These are phyloP conservation scores for Pleoardoris graminearum DNA, from an alignment of 2,329 filamentous ascomycete species.

Conservation along the genomic window DNA sequence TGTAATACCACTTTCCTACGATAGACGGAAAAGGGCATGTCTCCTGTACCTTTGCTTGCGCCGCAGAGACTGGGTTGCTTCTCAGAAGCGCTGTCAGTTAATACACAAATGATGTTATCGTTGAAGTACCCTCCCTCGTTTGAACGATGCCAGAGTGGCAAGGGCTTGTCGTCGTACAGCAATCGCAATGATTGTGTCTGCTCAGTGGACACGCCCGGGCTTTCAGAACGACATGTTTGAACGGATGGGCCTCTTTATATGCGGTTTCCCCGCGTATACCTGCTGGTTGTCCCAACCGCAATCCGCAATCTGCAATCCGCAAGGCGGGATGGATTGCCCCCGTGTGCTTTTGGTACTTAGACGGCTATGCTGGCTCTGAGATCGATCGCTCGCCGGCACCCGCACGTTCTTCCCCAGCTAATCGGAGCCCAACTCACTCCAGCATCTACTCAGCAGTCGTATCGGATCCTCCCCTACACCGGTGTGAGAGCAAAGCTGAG, in stretches of 20 bases:
- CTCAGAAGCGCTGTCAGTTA: too few relatives aligned
- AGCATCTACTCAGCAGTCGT: not conserved
- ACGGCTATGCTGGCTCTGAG: not conserved
- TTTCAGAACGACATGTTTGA: too few relatives aligned
- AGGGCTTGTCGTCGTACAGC: conserved; percentile 18
- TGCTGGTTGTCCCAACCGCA: not conserved
- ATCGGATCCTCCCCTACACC: not conserved
- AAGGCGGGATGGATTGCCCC: not conserved
- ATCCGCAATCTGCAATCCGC: not conserved
- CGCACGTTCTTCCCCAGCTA: not conserved
- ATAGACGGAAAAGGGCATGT: not conserved
- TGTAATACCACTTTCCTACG: conserved; percentile 14
- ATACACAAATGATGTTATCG: not conserved
- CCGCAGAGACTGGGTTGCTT: not conserved
- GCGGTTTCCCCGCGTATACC: not conserved
- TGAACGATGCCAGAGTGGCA: not conserved
- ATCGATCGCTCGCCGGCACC: not conserved
- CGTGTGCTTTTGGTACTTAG: not conserved
- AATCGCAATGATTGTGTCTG: conserved; percentile 15
- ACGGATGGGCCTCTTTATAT: conserved; percentile 2
- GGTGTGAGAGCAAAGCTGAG: not conserved
- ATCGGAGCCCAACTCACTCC: not conserved
- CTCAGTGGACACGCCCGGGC: too few relatives aligned
- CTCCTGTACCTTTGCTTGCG: conserved; percentile 2
- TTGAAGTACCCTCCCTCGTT: too few relatives aligned